Evolutionary conservation across 2,329 filamentous ascomycete species (phyloP).

Genomic region (Sporothrix humicola): DNA sequence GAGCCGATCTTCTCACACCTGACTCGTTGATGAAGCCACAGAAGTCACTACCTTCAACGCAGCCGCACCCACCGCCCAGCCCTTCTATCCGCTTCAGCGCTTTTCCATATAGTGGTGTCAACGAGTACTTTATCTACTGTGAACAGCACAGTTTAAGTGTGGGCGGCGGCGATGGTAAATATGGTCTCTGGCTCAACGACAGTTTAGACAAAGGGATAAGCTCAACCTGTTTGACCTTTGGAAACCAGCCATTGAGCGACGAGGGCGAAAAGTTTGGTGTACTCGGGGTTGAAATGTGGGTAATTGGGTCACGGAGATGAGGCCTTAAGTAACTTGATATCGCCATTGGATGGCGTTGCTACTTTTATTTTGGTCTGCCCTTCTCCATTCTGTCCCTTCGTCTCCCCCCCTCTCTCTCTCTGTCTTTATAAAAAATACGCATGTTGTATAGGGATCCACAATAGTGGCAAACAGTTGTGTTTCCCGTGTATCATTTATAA

Average conservation of each 20-base stretch:
- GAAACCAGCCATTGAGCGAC: constrained; percentile 91
- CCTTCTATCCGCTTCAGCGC: constrained; percentile 93
- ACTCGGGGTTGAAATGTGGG: constrained; percentile 91
- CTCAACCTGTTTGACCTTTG: constrained; percentile 85
- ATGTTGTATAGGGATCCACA: too few relatives aligned
- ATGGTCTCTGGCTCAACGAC: constrained; percentile 92
- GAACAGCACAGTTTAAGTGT: constrained; percentile 83
- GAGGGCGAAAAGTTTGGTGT: constrained; percentile 92
- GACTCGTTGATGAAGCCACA: constrained; percentile 18
- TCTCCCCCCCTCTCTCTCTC: background rate
- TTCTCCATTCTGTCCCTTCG: background rate
- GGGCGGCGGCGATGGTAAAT: constrained; percentile 86
- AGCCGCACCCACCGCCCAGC: constrained; percentile 58
- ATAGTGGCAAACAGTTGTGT: too few relatives aligned
- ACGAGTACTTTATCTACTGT: constrained; percentile 96
- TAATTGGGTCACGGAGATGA: constrained; percentile 63
- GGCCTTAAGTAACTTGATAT: background rate
- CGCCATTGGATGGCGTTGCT: background rate
- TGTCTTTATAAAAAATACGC: background rate
- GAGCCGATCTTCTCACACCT: constrained; percentile 36
- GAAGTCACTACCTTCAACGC: constrained; percentile 30
- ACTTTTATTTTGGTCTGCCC: background rate
- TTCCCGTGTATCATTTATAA: too few relatives aligned
- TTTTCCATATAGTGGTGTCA: constrained; percentile 93
- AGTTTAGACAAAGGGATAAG: constrained; percentile 83